These are phyloP conservation scores for Reutealis trisperma DNA, from an alignment of 345 rosid species.

Conservation along the genomic window DNA sequence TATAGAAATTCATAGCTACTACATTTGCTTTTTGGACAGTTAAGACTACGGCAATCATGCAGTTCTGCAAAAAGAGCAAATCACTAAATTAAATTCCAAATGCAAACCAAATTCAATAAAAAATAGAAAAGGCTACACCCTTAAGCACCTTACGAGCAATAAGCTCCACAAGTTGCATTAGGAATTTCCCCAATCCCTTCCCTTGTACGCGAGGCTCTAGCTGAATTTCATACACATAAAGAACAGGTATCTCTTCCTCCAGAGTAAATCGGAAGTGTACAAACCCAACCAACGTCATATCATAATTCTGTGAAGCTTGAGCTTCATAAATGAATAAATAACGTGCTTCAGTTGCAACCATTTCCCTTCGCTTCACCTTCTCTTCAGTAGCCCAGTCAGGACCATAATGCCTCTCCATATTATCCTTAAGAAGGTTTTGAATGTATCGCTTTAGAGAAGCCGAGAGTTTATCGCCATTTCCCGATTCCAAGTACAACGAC, in stretches of 20 bases:
- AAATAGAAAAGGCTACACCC: too few relatives aligned
- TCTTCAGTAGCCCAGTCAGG: conserved; percentile 74
- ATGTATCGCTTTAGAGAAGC: conserved; percentile 50
- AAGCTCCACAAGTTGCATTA: conserved; percentile 82
- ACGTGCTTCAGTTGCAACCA: conserved; percentile 71
- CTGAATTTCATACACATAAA: conserved; percentile 87
- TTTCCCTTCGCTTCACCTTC: conserved; percentile 76
- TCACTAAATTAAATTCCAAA: conserved; percentile 2
- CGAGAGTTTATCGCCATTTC: conserved; percentile 70
- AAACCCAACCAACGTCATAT: conserved; percentile 59
- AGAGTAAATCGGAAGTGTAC: conserved; percentile 74
- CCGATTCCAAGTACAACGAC: conserved; percentile 58
- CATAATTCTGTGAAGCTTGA: conserved; percentile 15
- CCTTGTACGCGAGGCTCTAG: conserved; percentile 69
- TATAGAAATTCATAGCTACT: conserved; percentile 77
- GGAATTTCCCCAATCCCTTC: conserved; percentile 74
- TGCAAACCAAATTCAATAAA: background rate
- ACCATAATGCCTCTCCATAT: conserved; percentile 77
- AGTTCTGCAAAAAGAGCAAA: conserved; percentile 45
- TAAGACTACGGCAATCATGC: conserved; percentile 73
- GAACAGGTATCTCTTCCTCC: conserved; percentile 82
- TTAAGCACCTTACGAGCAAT: conserved; percentile 71
- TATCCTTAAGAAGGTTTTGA: conserved; percentile 62
- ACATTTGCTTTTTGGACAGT: conserved; percentile 81
- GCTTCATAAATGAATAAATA: conserved; percentile 58